Percentiles rank a stretch among this genome's conserved stretches.
phyloP scores from a whole-genome alignment of 148 eudicot genomes.

The Silene conica region DNA sequence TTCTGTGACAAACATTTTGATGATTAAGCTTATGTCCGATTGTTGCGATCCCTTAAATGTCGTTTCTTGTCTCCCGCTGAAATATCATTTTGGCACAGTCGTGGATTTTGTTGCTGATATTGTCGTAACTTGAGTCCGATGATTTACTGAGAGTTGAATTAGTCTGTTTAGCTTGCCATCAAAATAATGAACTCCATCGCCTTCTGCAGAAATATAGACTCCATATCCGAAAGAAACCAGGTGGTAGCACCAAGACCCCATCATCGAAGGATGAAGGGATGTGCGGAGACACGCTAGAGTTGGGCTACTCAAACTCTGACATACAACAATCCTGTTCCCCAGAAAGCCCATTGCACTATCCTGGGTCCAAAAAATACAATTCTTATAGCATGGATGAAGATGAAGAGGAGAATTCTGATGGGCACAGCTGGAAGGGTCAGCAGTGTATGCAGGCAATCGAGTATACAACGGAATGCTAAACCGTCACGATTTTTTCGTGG shows the following conservation, averaged over 20 bases:
- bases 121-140: background rate
- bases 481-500: slow-evolving; percentile 1
- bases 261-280: slow-evolving; percentile 8
- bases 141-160: background rate
- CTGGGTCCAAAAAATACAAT: slow-evolving; percentile 26
- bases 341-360: slow-evolving; percentile 33
- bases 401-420: slow-evolving; percentile 48
- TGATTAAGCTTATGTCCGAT: background rate
- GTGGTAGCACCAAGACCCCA: slow-evolving; percentile 10
- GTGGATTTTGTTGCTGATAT: background rate
- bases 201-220: slow-evolving; percentile 53
- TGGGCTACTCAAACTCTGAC: slow-evolving; percentile 19
- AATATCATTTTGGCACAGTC: no score
- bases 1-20: background rate
- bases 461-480: slow-evolving; percentile 13
- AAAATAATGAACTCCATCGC: background rate
- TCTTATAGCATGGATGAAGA: slow-evolving; percentile 39
- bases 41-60: background rate
- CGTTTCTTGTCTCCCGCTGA: background rate
- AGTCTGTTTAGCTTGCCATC: background rate
- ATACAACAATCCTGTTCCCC: slow-evolving; percentile 34
- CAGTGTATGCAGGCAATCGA: slow-evolving; percentile 6
- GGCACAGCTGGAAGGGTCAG: slow-evolving; percentile 30
- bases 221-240: slow-evolving; percentile 40
- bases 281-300: slow-evolving; percentile 18